Conservation (phyloP, 805 yeast genomes). For the Candida parachauliodes region DNA sequence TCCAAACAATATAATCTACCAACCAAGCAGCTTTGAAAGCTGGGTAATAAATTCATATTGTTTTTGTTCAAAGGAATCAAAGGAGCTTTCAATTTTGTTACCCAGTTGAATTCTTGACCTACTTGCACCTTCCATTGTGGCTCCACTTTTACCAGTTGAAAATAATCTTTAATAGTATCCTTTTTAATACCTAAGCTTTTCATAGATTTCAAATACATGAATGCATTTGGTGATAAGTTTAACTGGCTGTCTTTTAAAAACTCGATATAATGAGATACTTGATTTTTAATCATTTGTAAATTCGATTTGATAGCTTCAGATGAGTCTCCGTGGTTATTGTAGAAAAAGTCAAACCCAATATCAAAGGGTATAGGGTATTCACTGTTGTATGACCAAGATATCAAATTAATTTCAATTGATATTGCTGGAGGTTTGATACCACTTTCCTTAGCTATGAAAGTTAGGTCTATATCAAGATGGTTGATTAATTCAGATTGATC, state of each 20-base stretch:
- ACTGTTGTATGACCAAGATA: conserved; percentile 39
- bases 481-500: conserved; percentile 18
- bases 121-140: conserved; percentile 24
- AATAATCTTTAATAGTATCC: conserved; percentile 37
- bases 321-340: conserved; percentile 21
- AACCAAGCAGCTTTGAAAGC: conserved; percentile 61
- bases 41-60: conserved; percentile 52
- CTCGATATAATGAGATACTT: conserved; percentile 27
- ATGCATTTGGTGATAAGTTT: conserved; percentile 28
- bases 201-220: conserved; percentile 35
- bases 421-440: conserved; percentile 31
- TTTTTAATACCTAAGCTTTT: conserved; percentile 36
- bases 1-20: conserved; percentile 56
- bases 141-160: conserved; percentile 23
- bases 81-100: conserved; percentile 36
- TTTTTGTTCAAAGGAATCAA: conserved; percentile 41
- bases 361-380: conserved; percentile 40
- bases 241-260: conserved; percentile 34
- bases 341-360: conserved; percentile 40
- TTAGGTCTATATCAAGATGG: conserved; percentile 23
- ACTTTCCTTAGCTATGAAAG: conserved; percentile 23
- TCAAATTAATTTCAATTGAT: conserved; percentile 32
- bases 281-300: conserved; percentile 31
- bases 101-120: conserved; percentile 19
- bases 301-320: conserved; percentile 29